A percentile compares a stretch with the other conserved stretches of the same genome.
phyloP scores from a whole-genome alignment of 352 stramenopile species.

The Peronospora belbahrii region DNA sequence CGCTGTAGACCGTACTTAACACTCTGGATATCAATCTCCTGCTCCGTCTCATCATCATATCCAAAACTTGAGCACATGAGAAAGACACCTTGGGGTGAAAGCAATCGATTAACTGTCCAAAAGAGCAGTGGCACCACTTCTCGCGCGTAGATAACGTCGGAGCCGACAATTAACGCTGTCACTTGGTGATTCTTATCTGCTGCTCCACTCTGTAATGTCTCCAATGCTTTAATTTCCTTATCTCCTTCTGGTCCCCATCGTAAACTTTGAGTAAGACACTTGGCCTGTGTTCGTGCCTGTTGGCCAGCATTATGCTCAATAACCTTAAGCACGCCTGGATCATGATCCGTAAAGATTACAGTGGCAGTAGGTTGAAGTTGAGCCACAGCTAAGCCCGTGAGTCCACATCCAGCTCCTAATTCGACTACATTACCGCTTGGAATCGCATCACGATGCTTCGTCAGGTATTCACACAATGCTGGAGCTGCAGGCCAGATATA shows the following conservation, averaged over 20 bases:
- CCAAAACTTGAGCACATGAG: constrained; percentile 72
- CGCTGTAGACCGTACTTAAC: constrained; percentile 37
- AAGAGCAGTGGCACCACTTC: constrained; percentile 66
- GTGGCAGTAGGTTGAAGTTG: constrained; percentile 49
- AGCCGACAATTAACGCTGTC: constrained; percentile 59
- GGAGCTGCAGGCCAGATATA: constrained; percentile 66
- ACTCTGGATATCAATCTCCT: constrained; percentile 57
- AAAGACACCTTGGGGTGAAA: constrained; percentile 31
- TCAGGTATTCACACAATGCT: constrained; percentile 58
- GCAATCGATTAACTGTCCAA: constrained; percentile 62
- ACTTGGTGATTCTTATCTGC: neutral
- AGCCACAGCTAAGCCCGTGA: constrained; percentile 54
- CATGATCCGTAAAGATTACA: constrained; percentile 76
- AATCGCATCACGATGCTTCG: constrained; percentile 36
- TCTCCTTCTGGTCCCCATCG: constrained; percentile 54
- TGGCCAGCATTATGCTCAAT: constrained; percentile 66
- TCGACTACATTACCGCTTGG: constrained; percentile 56
- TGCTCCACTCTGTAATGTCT: constrained; percentile 20
- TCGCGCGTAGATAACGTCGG: constrained; percentile 69
- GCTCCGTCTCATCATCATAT: constrained; percentile 67
- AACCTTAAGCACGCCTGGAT: constrained; percentile 74
- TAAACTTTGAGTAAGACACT: constrained; percentile 51
- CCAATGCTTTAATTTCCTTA: constrained; percentile 45
- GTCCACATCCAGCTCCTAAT: constrained; percentile 54
- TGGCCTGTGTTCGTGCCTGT: constrained; percentile 43